phyloP scores from a whole-genome alignment of 2,329 filamentous ascomycete species.

The Diaporthe vexans region DNA sequence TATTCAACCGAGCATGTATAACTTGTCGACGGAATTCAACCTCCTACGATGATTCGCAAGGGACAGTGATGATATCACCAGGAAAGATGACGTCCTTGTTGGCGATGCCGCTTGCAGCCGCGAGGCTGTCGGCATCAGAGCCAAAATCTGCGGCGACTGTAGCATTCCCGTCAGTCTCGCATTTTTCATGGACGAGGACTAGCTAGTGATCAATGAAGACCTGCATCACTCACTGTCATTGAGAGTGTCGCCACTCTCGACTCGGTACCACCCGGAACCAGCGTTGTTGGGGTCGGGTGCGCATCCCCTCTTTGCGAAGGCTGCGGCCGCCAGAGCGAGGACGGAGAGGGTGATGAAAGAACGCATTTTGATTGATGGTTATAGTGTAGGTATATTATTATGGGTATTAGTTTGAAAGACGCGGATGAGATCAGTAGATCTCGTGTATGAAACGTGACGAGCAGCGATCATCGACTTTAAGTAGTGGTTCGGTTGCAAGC shows the following conservation, averaged over 20 bases:
- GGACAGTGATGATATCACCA: constrained; percentile 10
- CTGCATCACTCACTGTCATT: constrained; percentile 7
- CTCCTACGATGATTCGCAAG: not conserved
- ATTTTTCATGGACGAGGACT: not conserved
- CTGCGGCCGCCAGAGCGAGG: constrained; percentile 11
- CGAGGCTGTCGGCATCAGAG: constrained; percentile 8
- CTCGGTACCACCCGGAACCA: constrained; percentile 6
- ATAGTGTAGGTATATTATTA: not conserved
- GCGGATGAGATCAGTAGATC: not conserved
- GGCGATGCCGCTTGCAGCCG: not conserved
- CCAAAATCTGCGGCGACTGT: constrained; percentile 11
- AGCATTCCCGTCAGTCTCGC: not conserved
- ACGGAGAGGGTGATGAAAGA: constrained; percentile 4
- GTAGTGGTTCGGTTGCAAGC: not conserved
- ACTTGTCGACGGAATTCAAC: too few relatives aligned
- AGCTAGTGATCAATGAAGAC: not conserved
- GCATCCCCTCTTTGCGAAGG: constrained; percentile 16
- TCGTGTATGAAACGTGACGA: too few relatives aligned
- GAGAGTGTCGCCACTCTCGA: not conserved
- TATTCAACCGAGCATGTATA: not conserved
- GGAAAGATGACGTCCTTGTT: constrained; percentile 17
- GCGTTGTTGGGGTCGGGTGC: not conserved
- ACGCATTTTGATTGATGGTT: not conserved
- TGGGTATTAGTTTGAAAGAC: not conserved
- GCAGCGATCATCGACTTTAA: constrained; percentile 1